These are phyloP conservation scores for Lachancea meyersii DNA, from an alignment of 805 yeast genomes.

Conservation along the genomic window DNA sequence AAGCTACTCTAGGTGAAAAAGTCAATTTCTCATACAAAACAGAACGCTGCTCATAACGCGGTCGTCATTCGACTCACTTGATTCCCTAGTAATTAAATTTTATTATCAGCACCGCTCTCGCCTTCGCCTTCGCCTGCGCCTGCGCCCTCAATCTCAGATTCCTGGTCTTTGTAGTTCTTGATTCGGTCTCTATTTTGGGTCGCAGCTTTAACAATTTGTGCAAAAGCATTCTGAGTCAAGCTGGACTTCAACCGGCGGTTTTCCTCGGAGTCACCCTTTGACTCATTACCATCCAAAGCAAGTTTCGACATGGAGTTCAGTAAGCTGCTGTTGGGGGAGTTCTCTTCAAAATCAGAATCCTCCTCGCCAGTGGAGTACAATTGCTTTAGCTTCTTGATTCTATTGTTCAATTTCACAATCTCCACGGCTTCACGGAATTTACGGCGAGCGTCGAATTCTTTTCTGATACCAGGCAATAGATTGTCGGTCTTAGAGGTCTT, in stretches of 20 bases:
- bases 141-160: background rate
- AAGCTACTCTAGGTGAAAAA: no score
- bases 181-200: constrained; percentile 48
- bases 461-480: constrained; percentile 72
- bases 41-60: no score
- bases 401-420: constrained; percentile 72
- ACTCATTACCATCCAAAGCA: constrained; percentile 13
- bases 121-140: background rate
- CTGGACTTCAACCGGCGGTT: constrained; percentile 32
- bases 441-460: constrained; percentile 75
- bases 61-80: no score
- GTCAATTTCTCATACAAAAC: no score
- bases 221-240: constrained; percentile 51
- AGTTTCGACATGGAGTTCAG: constrained; percentile 16
- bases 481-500: constrained; percentile 49
- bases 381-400: constrained; percentile 63
- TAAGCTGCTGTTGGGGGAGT: constrained; percentile 15
- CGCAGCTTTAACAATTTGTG: constrained; percentile 66
- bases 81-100: no score
- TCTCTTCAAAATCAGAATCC: constrained; percentile 30
- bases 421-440: constrained; percentile 84
- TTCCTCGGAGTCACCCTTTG: constrained; percentile 7
- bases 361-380: constrained; percentile 51
- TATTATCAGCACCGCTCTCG: no score
- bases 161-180: constrained; percentile 17